Evolutionary conservation across 345 rosid species (phyloP), one percentile per base, ranked within the genome.

Genomic region (Boechera divaricarpa): DNA sequence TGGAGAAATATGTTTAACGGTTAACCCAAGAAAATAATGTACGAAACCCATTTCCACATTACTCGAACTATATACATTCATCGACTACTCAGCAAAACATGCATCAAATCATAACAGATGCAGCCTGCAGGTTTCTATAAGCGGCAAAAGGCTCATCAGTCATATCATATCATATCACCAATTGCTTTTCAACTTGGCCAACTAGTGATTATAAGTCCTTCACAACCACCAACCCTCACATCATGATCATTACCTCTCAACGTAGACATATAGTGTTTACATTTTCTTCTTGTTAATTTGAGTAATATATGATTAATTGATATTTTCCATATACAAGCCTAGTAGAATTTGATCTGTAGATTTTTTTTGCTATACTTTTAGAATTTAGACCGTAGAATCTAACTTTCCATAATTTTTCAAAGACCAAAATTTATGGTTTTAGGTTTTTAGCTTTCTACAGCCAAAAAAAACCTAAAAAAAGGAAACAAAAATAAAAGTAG

Each of bases 161-260:
- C 42, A 56, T 12, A 39, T 74, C 72, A 45, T 18, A 32, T 63
- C 42, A 56, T 12, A 39, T 74, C 72, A 45, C 29, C 58, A 26
- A 13, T 47, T 66, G 31, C 35, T 74, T 47, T 56, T 45, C 77
- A 66, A 56, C 78, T 74, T 74, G 66, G 58, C 72, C 66, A 63
- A 42, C 56, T 24, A 33, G 63, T 53, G 70, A 41, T 12, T 55
- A 42, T 54, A 36, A 24, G 32, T 63, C 70, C 2, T 41, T 63
- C 63, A 39, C 26, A 16, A 32, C 63, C 77, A 73, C 63, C 10
- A 55, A 63, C 1, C 35, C 45, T 63, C 70, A 41, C 54, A 63
- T 66, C 71, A 74, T 44, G 42, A 21, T 15, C 42, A 51, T 10
- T 64, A 65, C 45, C 55, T 35, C 15, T 53, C 8, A 32, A 61